Percentiles rank a stretch among this genome's conserved stretches.
Conservation (phyloP, 345 rosid species). For the Lumnitzera littorea region DNA sequence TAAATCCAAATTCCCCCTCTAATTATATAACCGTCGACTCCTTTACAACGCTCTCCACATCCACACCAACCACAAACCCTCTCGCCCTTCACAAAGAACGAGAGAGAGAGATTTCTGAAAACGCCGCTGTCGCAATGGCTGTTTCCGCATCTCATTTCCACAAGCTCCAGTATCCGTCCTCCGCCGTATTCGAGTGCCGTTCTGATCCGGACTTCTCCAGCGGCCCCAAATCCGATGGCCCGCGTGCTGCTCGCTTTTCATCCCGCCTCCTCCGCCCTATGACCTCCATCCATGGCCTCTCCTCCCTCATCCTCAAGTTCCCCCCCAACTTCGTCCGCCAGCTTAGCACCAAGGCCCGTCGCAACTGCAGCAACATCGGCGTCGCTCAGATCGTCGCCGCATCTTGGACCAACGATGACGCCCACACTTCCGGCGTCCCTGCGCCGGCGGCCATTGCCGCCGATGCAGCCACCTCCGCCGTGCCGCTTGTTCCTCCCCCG, state of each 20-base stretch:
- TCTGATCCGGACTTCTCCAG: conserved; percentile 55
- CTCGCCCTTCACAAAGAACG: background rate
- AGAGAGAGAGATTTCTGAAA: background rate
- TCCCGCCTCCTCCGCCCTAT: conserved; percentile 19
- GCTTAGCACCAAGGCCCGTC: conserved; percentile 88
- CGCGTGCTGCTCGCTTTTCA: conserved; percentile 15
- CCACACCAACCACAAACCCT: no score
- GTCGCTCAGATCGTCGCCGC: conserved; percentile 99
- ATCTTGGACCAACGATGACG: conserved; percentile 65
- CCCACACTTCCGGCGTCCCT: conserved; percentile 29
- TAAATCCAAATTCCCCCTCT: no score
- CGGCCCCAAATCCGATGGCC: conserved; percentile 5
- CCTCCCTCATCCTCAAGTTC: conserved; percentile 70
- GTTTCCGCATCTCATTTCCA: conserved; percentile 3
- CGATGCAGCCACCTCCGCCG: conserved; percentile 31
- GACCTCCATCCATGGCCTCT: conserved; percentile 31
- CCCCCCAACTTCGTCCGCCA: conserved; percentile 98
- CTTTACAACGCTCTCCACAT: no score
- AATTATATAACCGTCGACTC: no score
- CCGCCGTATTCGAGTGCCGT: conserved; percentile 55
- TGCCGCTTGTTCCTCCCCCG: conserved; percentile 30
- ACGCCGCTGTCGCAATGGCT: conserved; percentile 13
- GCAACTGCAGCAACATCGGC: conserved; percentile 99
- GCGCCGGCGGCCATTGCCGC: conserved; percentile 46
- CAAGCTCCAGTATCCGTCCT: conserved; percentile 6